Evolutionary conservation across 768 basidiomycete species (phyloP), one percentile per base, ranked within the genome.

Genomic region (Daedalea quercina): DNA sequence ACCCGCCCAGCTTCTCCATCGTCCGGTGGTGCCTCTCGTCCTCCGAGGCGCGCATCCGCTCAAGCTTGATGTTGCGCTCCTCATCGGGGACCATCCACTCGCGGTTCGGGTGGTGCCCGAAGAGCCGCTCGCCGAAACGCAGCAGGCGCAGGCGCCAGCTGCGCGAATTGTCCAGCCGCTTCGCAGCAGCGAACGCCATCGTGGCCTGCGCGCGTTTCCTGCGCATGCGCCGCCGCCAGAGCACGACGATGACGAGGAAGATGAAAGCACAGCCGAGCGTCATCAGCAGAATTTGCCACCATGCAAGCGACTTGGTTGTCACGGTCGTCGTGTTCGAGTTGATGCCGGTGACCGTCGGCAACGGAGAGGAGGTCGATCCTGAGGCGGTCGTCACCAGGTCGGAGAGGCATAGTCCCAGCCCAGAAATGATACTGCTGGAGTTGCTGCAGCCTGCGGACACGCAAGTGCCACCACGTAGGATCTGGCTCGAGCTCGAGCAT

Each of bases 251-350:
- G 44, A 79, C 65, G 40, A 90, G 52, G 64, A 89, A 82, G 67
- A 91, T 83, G 68, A 91, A 87, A 15, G 84, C 83, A 63, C 85
- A 86, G 9, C 90, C 87, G 34, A 90, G 78, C 0, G 83, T 73
- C 86, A 91, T 91, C 51, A 91, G 77, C 52, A 91, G 71, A 58
- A 91, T 90, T 70, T 92, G 76, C 88, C 89, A 91, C 89, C 90
- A 91, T 54, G 72, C 70, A 9, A 90, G 70, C 1, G 47, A 23
- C 48, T 51, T 55, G 4, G 50, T 55, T 1, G 50, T 28, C 6
- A 57, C 49, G 50, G 54, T 56, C 2, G 51, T 28, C 28, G 54
- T 42, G 40, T 86, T 84, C n/a, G 76, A 69, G 41, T 75, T 64
- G 54, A 84, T 66, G 24, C 86, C 85, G 1, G 82, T 75, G 54